Base-by-base conservation (phyloP, 2,329 filamentous ascomycete genomes). In the Aspergillus aculeatinus region DNA sequence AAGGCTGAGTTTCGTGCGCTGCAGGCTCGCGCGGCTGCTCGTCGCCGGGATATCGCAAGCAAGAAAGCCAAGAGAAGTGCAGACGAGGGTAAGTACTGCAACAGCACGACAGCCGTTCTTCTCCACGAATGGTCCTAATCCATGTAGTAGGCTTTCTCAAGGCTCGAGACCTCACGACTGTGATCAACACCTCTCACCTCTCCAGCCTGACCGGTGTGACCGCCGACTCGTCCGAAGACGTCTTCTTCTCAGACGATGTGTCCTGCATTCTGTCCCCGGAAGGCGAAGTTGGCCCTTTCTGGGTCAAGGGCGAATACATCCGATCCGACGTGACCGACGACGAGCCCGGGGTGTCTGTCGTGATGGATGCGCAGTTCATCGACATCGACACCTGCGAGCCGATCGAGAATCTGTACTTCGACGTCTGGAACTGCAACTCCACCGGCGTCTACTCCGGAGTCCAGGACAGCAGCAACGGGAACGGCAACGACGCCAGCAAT, bases 201-300 rank as follows among this genome's bases (percentile, higher is more conserved):
- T 50, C 48, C 25, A 27, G 9, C 14, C 23, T 50, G 0, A 35
- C 33, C 11, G 2, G 29, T 9, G 25, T 50, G 25, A 50, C 25
- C 0, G 23, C 5, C 19, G n/a, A 23, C 25, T 27, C 48, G 1
- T 29, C 48, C 11, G 48, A 50, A 5, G 25, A 25, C 2, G 48
- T 27, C 23, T 29, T 50, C 29, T 50, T 50, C 12, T 31, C 48
- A 2, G 29, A 50, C 16, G 48, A 50, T n/a, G 23, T 29, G 7
- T 16, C 29, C 33, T 35, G 33, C 33, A 35, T 35, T 77, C 29
- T 84, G 81, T 78, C 75, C 23, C 82, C 82, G 0, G 82, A 84
- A 67, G 79, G 79, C 16, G 82, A 79, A 5, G 74, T 57, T 7
- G 66, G 68, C 4, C 82, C 82, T 7, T 84, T 81, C 73, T 85